Evolutionary conservation across 2,329 filamentous ascomycete species (phyloP).

Genomic region (Verticillium nubilum): DNA sequence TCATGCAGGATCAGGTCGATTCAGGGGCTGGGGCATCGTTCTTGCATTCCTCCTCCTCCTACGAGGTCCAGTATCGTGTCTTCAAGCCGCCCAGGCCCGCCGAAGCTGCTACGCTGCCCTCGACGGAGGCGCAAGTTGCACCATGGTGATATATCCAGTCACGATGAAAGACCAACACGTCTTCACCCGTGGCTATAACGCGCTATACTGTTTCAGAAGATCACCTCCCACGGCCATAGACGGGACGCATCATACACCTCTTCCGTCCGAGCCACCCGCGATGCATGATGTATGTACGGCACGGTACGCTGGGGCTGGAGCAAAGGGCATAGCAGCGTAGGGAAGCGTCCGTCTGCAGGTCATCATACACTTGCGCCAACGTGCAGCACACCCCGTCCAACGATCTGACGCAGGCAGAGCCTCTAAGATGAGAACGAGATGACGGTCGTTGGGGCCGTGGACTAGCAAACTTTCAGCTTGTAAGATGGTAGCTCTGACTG

Average conservation of each 20-base stretch:
- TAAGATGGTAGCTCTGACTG: neutral
- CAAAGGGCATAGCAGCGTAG: neutral
- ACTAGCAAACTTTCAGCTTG: constrained; percentile 6
- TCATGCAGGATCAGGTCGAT: neutral
- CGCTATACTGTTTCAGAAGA: constrained; percentile 11
- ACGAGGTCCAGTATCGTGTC: neutral
- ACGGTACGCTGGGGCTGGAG: neutral
- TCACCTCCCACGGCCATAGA: constrained; percentile 8
- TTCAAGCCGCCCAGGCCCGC: neutral
- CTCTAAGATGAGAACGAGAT: neutral
- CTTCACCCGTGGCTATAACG: constrained; percentile 7
- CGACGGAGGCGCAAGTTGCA: constrained; percentile 5
- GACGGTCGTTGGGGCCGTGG: constrained; percentile 1
- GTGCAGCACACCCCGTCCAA: neutral
- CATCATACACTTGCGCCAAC: constrained; percentile 1
- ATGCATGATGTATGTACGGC: constrained; percentile 6
- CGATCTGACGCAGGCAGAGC: neutral
- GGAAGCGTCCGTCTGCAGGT: constrained; percentile 6
- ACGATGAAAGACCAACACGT: neutral
- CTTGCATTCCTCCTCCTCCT: neutral
- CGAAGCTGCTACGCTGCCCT: neutral
- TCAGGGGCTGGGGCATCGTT: constrained; percentile 5
- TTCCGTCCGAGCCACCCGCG: constrained; percentile 1
- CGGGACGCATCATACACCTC: constrained; percentile 4
- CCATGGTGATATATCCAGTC: constrained; percentile 3